These are phyloP conservation scores for Aphanomyces stellatus DNA, from an alignment of 352 stramenopile species.

Conservation along the genomic window DNA sequence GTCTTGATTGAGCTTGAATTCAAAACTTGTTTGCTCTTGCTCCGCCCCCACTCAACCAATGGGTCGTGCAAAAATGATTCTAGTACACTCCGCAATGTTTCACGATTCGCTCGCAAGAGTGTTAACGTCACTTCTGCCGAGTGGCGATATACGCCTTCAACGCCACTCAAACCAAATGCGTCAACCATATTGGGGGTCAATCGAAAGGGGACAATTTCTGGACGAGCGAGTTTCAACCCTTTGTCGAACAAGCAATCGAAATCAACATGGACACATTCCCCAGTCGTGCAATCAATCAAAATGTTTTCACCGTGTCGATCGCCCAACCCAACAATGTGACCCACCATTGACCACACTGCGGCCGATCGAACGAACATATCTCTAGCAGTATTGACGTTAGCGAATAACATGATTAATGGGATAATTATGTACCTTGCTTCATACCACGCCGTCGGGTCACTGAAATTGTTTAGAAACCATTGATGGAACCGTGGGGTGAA, in stretches of 20 bases:
- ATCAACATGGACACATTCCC: constrained; percentile 99
- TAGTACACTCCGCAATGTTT: constrained; percentile 96
- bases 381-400: too few species aligned
- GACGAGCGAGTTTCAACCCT: constrained; percentile 90
- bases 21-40: constrained; percentile 21
- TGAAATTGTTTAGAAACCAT: constrained; percentile 99
- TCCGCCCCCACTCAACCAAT: constrained; percentile 84
- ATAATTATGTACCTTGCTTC: constrained; percentile 85
- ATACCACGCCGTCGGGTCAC: constrained; percentile 96
- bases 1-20: constrained; percentile 1
- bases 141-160: constrained; percentile 91
- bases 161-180: constrained; percentile 96
- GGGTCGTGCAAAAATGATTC: constrained; percentile 99
- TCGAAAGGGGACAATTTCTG: constrained; percentile 99
- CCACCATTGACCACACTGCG: constrained; percentile 96
- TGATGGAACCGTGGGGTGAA: constrained; percentile 96
- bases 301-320: constrained; percentile 99
- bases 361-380: constrained; percentile 73
- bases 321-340: constrained; percentile 90
- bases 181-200: constrained; percentile 99
- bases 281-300: constrained; percentile 94
- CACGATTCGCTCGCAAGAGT: constrained; percentile 93
- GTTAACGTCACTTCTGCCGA: constrained; percentile 88
- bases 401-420: too few species aligned
- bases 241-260: constrained; percentile 99